Percentiles rank a stretch among this genome's conserved stretches.
These are phyloP conservation scores for Chaetomium sp. DNA, from an alignment of 2,329 filamentous ascomycete genomes.

Conservation along the genomic window DNA sequence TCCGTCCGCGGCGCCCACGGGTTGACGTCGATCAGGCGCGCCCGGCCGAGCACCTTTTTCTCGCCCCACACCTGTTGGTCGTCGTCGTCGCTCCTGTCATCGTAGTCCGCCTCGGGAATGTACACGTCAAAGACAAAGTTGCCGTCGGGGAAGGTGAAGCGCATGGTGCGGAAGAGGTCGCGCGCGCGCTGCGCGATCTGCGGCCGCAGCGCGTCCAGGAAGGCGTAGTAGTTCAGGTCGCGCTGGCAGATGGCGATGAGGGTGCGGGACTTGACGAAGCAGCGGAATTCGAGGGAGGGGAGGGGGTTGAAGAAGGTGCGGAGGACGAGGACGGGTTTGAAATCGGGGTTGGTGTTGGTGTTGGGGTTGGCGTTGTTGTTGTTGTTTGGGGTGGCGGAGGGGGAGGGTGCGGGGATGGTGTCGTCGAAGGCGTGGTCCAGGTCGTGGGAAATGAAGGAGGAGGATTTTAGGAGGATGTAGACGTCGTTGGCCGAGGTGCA, in stretches of 20 bases:
- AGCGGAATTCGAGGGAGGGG: slow-evolving; percentile 90
- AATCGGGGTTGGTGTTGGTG: slow-evolving; percentile 39
- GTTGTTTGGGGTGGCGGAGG: slow-evolving; percentile 36
- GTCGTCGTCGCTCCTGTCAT: slow-evolving; percentile 45
- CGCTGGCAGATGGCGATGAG: slow-evolving; percentile 85
- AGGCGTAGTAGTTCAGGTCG: slow-evolving; percentile 87
- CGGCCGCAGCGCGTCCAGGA: slow-evolving; percentile 66
- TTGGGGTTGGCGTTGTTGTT: slow-evolving; percentile 34
- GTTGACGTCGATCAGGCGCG: slow-evolving; percentile 91
- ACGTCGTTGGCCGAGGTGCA: slow-evolving; percentile 88
- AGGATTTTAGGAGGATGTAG: slow-evolving; percentile 91
- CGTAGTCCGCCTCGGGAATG: slow-evolving; percentile 65
- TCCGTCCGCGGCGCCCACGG: slow-evolving; percentile 92
- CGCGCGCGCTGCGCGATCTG: slow-evolving; percentile 69
- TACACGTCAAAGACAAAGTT: slow-evolving; percentile 93
- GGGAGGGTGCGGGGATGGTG: slow-evolving; percentile 51
- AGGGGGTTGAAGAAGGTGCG: slow-evolving; percentile 88
- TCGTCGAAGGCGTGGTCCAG: slow-evolving; percentile 91
- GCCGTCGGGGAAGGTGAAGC: slow-evolving; percentile 77
- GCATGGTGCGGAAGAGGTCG: slow-evolving; percentile 76
- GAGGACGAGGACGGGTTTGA: slow-evolving; percentile 79
- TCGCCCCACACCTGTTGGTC: slow-evolving; percentile 40
- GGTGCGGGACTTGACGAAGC: slow-evolving; percentile 82
- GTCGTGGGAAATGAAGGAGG: slow-evolving; percentile 92
- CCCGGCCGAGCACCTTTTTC: slow-evolving; percentile 64